Percentiles rank a stretch among this genome's conserved stretches.
These are phyloP conservation scores for Tetraselmis chui DNA, from an alignment of 139 green algal species.

Conservation along the genomic window DNA sequence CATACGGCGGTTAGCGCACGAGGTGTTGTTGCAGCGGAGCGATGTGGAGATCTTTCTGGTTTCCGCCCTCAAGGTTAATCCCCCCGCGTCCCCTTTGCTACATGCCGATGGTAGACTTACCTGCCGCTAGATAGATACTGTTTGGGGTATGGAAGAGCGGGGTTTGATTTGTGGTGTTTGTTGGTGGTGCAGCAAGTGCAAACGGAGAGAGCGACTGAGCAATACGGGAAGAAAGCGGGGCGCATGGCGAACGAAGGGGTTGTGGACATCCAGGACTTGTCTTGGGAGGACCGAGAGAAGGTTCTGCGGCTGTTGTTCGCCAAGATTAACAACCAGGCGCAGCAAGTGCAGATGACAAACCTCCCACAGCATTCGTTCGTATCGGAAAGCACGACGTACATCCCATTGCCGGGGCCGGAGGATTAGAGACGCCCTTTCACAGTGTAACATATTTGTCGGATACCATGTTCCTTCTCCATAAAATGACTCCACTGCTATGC, in stretches of 20 bases:
- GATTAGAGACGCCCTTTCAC: too few species aligned
- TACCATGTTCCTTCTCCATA: too few species aligned
- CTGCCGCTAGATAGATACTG: too few species aligned
- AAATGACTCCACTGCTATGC: too few species aligned
- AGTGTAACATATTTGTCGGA: too few species aligned
- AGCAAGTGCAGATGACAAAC: slow-evolving; percentile 39
- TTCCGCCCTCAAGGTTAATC: slow-evolving; percentile 28
- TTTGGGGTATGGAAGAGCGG: background rate
- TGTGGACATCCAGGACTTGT: slow-evolving; percentile 36
- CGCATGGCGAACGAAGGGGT: background rate
- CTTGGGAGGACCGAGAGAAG: slow-evolving; percentile 75
- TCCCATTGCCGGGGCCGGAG: background rate
- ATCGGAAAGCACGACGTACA: slow-evolving; percentile 2
- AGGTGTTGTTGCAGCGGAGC: slow-evolving; percentile 72
- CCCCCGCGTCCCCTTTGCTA: too few species aligned
- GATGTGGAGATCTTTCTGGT: slow-evolving; percentile 90
- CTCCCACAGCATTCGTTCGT: slow-evolving; percentile 33
- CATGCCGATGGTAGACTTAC: too few species aligned
- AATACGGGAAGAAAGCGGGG: background rate
- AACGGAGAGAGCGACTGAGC: background rate
- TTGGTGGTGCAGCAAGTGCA: background rate
- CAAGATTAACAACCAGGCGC: slow-evolving; percentile 59
- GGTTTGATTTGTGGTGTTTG: background rate
- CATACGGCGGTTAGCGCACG: slow-evolving; percentile 64
- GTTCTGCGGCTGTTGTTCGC: slow-evolving; percentile 78